Conservation (phyloP, 2,329 filamentous ascomycete genomes). For the Monosporascus sp. region DNA sequence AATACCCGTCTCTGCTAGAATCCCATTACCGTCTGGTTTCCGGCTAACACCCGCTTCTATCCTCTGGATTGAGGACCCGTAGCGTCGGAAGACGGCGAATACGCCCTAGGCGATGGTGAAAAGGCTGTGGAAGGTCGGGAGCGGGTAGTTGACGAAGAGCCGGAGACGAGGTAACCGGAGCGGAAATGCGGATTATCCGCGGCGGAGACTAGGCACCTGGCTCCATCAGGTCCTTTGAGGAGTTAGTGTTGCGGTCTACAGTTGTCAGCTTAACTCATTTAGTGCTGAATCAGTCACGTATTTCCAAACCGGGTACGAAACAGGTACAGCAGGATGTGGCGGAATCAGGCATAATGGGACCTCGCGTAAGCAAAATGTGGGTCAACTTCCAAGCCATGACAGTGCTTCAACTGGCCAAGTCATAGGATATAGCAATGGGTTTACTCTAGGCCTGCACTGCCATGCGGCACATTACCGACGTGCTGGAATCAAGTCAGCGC, state of each 20-base stretch:
- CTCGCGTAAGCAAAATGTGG: background rate
- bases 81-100: background rate
- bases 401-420: background rate
- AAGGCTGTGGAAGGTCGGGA: background rate
- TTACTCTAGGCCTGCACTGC: background rate
- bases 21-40: background rate
- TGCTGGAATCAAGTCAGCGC: background rate
- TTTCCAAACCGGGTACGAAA: background rate
- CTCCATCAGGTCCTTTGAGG: background rate
- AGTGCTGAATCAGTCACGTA: background rate
- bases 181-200: background rate
- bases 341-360: background rate
- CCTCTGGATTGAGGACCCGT: background rate
- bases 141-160: background rate
- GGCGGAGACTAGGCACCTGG: background rate
- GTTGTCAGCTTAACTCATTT: background rate
- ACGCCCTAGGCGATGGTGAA: background rate
- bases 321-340: background rate
- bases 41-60: background rate
- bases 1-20: background rate
- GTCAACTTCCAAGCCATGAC: background rate
- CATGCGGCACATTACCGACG: background rate
- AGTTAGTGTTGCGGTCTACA: background rate
- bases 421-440: background rate
- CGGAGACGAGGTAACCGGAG: background rate